Percentiles rank a stretch among this genome's conserved stretches.
Evolutionary conservation across 2,329 filamentous ascomycete species (phyloP).

Genomic region (Huntiella decipiens): DNA sequence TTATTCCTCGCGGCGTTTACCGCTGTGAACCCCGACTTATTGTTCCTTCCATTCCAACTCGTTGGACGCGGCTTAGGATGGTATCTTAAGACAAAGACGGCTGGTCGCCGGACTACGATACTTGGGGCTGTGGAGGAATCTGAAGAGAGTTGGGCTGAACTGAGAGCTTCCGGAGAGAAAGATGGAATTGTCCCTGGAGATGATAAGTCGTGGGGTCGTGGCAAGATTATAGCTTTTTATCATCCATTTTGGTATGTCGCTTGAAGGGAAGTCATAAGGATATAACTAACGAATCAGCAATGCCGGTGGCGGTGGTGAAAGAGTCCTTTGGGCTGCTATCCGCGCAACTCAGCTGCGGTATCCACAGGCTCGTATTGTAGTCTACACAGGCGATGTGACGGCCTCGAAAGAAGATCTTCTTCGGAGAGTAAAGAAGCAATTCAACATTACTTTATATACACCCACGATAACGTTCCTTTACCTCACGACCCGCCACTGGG

Average conservation of each 20-base stretch:
- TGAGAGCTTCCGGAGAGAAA: constrained; percentile 20
- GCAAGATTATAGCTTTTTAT: constrained; percentile 74
- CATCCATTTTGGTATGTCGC: constrained; percentile 75
- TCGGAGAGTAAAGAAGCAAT: constrained; percentile 58
- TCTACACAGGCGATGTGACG: constrained; percentile 92
- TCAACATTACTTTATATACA: constrained; percentile 77
- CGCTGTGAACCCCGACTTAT: constrained; percentile 13
- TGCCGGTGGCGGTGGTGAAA: constrained; percentile 84
- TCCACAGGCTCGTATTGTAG: constrained; percentile 73
- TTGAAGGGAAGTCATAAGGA: not conserved
- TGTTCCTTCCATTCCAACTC: constrained; percentile 21
- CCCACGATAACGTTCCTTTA: constrained; percentile 79
- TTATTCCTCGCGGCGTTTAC: constrained; percentile 8
- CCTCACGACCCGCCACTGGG: constrained; percentile 69
- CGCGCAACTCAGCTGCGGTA: constrained; percentile 75
- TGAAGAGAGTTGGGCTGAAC: constrained; percentile 45
- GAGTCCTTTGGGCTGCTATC: constrained; percentile 91
- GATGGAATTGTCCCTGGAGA: not conserved
- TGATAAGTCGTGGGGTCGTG: constrained; percentile 46
- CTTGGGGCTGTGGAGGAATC: constrained; percentile 24
- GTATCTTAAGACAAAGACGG: constrained; percentile 43
- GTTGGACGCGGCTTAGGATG: constrained; percentile 33
- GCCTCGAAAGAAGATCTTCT: constrained; percentile 66
- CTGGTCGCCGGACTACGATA: constrained; percentile 40
- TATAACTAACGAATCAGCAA: constrained; percentile 37